Evolutionary conservation across 768 basidiomycete genomes (phyloP).

Genomic region (Sarcodon aspratus): DNA sequence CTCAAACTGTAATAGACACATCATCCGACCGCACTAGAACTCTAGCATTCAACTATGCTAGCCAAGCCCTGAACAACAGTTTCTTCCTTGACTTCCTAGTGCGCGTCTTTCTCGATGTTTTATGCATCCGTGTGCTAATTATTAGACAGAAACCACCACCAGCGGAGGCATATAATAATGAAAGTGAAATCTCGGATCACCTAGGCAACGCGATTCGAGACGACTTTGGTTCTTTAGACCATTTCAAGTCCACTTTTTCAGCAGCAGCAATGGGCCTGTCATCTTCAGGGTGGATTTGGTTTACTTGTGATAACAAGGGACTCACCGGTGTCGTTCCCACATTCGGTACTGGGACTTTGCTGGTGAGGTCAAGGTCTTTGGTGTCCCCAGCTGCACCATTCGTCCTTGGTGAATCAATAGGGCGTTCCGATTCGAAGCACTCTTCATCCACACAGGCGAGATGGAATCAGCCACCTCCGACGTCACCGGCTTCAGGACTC

Average conservation of each 20-base stretch:
- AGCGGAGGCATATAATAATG: slow-evolving; percentile 21
- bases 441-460: background rate
- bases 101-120: slow-evolving; percentile 18
- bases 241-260: slow-evolving; percentile 66
- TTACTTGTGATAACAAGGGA: slow-evolving; percentile 58
- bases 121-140: slow-evolving; percentile 1
- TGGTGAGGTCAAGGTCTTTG: slow-evolving; percentile 32
- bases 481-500: too few species aligned
- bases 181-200: slow-evolving; percentile 20
- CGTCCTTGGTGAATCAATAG: background rate
- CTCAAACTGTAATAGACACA: slow-evolving; percentile 62
- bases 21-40: slow-evolving; percentile 45
- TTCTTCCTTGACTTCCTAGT: slow-evolving; percentile 89
- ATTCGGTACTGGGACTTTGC: slow-evolving; percentile 80
- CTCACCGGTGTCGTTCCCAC: slow-evolving; percentile 72
- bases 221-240: slow-evolving; percentile 51
- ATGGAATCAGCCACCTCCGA: background rate
- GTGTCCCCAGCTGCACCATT: background rate
- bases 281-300: slow-evolving; percentile 78
- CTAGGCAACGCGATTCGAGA: slow-evolving; percentile 25
- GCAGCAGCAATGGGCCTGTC: slow-evolving; percentile 72
- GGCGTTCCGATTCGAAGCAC: slow-evolving; percentile 1
- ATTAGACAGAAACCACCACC: slow-evolving; percentile 22
- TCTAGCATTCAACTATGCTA: slow-evolving; percentile 84
- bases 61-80: slow-evolving; percentile 86